Evolutionary conservation across 306 rosid genomes (phyloP).

Genomic region (Albizia julibrissin): DNA sequence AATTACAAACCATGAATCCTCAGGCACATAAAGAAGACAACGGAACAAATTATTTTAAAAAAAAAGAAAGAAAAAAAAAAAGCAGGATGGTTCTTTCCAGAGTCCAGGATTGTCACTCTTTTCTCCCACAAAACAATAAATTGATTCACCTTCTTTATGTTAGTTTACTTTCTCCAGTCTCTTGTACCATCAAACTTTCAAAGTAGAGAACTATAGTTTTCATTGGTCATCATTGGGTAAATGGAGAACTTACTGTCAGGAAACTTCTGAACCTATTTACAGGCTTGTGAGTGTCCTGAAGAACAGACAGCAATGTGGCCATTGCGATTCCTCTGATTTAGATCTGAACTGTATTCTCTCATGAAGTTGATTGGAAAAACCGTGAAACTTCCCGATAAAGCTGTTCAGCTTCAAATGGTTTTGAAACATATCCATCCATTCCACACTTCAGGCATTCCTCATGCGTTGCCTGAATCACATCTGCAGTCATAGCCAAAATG

Average conservation of each 20-base stretch:
- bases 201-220: conserved; percentile 14
- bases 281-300: conserved; percentile 37
- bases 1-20: conserved; percentile 34
- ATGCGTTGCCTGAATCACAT: conserved; percentile 93
- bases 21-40: conserved; percentile 14
- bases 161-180: conserved; percentile 19
- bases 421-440: conserved; percentile 96
- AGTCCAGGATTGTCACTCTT: neutral
- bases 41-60: neutral
- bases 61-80: neutral
- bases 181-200: conserved; percentile 1
- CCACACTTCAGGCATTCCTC: conserved; percentile 72
- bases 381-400: conserved; percentile 88
- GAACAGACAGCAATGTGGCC: conserved; percentile 34
- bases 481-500: conserved; percentile 95
- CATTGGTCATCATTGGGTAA: neutral
- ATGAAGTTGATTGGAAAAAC: conserved; percentile 53
- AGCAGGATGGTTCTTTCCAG: neutral
- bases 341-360: conserved; percentile 40
- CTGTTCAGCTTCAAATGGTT: conserved; percentile 94
- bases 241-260: conserved; percentile 56
- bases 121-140: neutral
- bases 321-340: conserved; percentile 25
- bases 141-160: neutral
- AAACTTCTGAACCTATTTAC: conserved; percentile 43